These are phyloP conservation scores for Tulasnella sp. DNA, from an alignment of 768 basidiomycete genomes.

Conservation along the genomic window DNA sequence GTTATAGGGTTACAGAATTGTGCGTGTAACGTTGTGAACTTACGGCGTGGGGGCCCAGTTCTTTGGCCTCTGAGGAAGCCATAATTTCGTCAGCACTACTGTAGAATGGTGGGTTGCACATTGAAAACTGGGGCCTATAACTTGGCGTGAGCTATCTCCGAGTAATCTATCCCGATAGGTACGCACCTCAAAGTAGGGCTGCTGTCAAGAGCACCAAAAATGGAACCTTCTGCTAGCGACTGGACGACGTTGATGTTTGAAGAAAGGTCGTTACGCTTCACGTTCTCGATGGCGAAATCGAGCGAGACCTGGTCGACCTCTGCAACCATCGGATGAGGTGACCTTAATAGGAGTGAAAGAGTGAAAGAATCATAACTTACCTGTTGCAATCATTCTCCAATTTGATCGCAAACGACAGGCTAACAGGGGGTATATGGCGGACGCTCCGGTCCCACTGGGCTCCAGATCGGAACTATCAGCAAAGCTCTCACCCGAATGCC, in stretches of 20 bases:
- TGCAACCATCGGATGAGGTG: slow-evolving; percentile 22
- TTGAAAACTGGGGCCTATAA: slow-evolving; percentile 59
- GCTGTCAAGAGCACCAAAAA: slow-evolving; percentile 21
- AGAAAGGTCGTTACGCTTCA: slow-evolving; percentile 43
- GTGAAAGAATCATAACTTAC: slow-evolving; percentile 28
- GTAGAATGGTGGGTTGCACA: slow-evolving; percentile 98
- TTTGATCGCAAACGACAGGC: slow-evolving; percentile 39
- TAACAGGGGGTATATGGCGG: slow-evolving; percentile 78
- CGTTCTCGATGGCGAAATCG: slow-evolving; percentile 41
- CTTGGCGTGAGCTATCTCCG: not conserved
- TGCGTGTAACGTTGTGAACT: slow-evolving; percentile 20
- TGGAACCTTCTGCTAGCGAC: slow-evolving; percentile 33
- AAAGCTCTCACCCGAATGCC: not conserved
- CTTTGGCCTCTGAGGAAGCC: slow-evolving; percentile 48
- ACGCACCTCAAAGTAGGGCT: not conserved
- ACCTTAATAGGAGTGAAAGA: not conserved
- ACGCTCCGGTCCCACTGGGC: slow-evolving; percentile 76
- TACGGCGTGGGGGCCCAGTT: slow-evolving; percentile 56
- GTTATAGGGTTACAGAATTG: not conserved
- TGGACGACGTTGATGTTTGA: slow-evolving; percentile 36
- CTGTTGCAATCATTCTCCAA: slow-evolving; percentile 60
- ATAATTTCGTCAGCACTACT: slow-evolving; percentile 54
- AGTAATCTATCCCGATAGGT: not conserved
- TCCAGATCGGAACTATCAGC: not conserved
- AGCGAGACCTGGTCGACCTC: slow-evolving; percentile 63